phyloP scores from a whole-genome alignment of 2,329 filamentous ascomycete species.

The Botryotinia narcissicola region DNA sequence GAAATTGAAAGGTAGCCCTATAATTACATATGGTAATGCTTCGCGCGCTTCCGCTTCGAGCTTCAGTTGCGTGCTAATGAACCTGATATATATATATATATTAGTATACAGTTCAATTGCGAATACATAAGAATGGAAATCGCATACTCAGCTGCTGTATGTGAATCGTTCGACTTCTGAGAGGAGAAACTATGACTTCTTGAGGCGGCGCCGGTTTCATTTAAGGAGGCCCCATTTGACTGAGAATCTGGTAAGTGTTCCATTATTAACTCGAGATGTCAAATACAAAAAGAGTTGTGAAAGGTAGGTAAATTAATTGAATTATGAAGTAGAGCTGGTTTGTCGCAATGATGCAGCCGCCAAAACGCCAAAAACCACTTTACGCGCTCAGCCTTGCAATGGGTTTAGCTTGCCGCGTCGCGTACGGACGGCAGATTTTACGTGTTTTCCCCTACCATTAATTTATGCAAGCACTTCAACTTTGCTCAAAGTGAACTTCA shows the following conservation, averaged over 20 bases:
- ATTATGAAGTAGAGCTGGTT: neutral
- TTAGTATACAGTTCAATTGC: neutral
- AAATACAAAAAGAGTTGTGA: neutral
- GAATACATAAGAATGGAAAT: neutral
- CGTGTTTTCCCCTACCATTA: slow-evolving; percentile 12
- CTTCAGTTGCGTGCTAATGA: slow-evolving; percentile 83
- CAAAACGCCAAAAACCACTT: slow-evolving; percentile 22
- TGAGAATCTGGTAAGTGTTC: neutral
- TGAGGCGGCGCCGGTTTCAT: slow-evolving; percentile 30
- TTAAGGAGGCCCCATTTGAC: slow-evolving; percentile 21
- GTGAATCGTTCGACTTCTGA: slow-evolving; percentile 52
- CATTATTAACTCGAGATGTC: neutral
- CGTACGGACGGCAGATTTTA: neutral
- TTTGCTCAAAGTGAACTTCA: neutral
- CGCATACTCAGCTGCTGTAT: slow-evolving; percentile 48
- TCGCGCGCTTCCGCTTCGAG: slow-evolving; percentile 95
- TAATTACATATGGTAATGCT: slow-evolving; percentile 80
- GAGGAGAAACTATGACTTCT: slow-evolving; percentile 58
- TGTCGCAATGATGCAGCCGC: slow-evolving; percentile 18
- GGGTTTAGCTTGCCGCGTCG: slow-evolving; percentile 19
- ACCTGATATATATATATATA: slow-evolving; percentile 50
- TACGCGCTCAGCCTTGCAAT: slow-evolving; percentile 23
- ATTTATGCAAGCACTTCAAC: slow-evolving; percentile 13
- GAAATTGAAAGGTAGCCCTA: slow-evolving; percentile 12
- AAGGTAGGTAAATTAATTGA: neutral